Evolutionary conservation across 768 basidiomycete species (phyloP), one percentile per base, ranked within the genome.

Genomic region (Suillus weaverae): DNA sequence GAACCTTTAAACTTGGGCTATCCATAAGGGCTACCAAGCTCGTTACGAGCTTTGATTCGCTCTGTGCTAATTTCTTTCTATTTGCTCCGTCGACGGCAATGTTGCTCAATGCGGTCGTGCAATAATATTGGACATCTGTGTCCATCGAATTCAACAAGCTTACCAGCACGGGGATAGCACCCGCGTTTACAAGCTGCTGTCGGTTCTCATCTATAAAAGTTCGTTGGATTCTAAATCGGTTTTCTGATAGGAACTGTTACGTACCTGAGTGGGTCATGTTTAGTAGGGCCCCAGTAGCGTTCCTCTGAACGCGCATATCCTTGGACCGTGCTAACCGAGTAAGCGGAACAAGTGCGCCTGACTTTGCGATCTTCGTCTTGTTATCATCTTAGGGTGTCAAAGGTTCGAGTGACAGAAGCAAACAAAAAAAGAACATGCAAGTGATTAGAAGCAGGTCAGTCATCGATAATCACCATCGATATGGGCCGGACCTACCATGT

Each of bases 91-190:
- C 97, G 8, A 99, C 97, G 39, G 97, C 97, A 69, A 99, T 99
- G 73, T 99, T 99, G 75, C 93, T 95, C 70, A 99, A 79, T 7
- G 97, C 97, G 14, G 97, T 99, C 7, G 97, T 99, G 78, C 97
- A 99, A 76, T 99, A 99, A 73, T 99, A 99, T 76, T 99, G 97
- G 2, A 99, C 97, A 73, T 99, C 97, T n/a, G 97, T 99, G 76
- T 99, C 97, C 56, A 92, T 88, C 6, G 94, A 95, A 74, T 96
- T 97, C 67, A 99, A 82, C 39, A 99, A 83, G 72, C 90, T 90
- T 69, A 99, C 97, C 13, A 97, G 86, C 36, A 99, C 97, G 18
- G 97, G 97, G 65, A 99, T 98, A 26, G 97, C 97, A 5, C 97
- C 97, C 35, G 97, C 97, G 69, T 95, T 95, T 69, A 99, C 97